Base-by-base conservation (phyloP, 352 stramenopile species). In the Pythium brachiatum region DNA sequence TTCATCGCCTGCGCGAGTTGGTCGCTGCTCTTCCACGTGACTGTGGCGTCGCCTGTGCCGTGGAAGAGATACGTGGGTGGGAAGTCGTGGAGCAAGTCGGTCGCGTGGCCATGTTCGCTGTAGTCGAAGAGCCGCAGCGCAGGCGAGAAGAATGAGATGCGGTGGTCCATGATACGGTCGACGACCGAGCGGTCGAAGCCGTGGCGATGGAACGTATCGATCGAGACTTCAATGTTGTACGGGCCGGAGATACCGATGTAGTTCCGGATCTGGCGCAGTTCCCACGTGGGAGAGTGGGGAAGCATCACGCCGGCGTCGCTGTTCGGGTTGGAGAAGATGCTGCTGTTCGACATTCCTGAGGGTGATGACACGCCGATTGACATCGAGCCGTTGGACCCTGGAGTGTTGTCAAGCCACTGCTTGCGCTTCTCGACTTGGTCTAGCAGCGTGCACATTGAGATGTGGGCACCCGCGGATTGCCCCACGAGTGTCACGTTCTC, bases 391-490 rank as follows among this genome's bases (percentile, higher is more conserved):
- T 48, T 15, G 23, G 51, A 12, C 16, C 74, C 77, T 25, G 21
- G 16, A 4, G 38, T 25, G n/a, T 43, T 25, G 29, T 25, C 32
- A 18, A 68, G 39, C 6, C 53, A 50, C 34, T 53, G 43, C 16
- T 34, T 46, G 15, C 60, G 60, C 32, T 75, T 83, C 68, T 89
- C 81, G 4, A 90, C 75, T 62, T 89, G 89, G 48, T 86, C 77
- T 5, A 96, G 65, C 18, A 98, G 57, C 3, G 86, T 73, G 23
- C 80, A 90, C 41, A 87, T 73, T 11, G 81, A 77, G 20, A 98
- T 81, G 69, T 98, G 92, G 1, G 90, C 92, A 2, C 92, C 92
- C 3, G 92, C 92, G 16, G 78, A 94, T 71, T 98, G 92, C 1
- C 92, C 90, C 8, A 96, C 80, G 15, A 97, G 62, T 43, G 95